Evolutionary conservation across 352 stramenopile species (phyloP).

Genomic region (Phytopythium aichiense): DNA sequence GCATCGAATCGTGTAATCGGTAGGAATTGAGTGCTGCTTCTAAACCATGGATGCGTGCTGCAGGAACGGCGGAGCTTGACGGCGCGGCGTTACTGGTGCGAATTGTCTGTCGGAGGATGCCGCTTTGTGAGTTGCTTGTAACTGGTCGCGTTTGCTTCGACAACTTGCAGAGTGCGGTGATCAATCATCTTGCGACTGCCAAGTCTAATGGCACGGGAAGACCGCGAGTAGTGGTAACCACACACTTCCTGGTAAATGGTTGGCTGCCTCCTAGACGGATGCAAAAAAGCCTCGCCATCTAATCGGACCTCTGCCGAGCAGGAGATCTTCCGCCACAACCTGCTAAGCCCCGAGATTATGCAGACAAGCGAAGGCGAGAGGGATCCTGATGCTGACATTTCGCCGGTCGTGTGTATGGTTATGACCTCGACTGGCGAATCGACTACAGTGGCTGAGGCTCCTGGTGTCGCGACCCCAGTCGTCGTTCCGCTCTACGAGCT

Average conservation of each 20-base stretch:
- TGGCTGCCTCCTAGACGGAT: not conserved
- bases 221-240: constrained; percentile 72
- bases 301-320: constrained; percentile 12
- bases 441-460: constrained; percentile 12
- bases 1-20: not conserved
- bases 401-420: constrained; percentile 40
- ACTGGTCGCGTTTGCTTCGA: not conserved
- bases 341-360: constrained; percentile 25
- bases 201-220: constrained; percentile 14
- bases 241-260: constrained; percentile 64
- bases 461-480: constrained; percentile 15
- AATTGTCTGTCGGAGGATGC: not conserved
- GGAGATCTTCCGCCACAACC: constrained; percentile 57
- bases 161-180: constrained; percentile 31
- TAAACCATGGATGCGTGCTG: not conserved
- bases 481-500: constrained; percentile 61
- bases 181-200: constrained; percentile 54
- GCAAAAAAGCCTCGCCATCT: not conserved
- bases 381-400: not conserved
- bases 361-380: not conserved
- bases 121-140: not conserved
- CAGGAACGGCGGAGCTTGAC: constrained; percentile 72
- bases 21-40: not conserved
- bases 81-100: constrained; percentile 71
- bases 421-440: constrained; percentile 39